A percentile compares a stretch with the other conserved stretches of the same genome.
phyloP scores from a whole-genome alignment of 352 stramenopile species.

The Phytophthora crassamura region DNA sequence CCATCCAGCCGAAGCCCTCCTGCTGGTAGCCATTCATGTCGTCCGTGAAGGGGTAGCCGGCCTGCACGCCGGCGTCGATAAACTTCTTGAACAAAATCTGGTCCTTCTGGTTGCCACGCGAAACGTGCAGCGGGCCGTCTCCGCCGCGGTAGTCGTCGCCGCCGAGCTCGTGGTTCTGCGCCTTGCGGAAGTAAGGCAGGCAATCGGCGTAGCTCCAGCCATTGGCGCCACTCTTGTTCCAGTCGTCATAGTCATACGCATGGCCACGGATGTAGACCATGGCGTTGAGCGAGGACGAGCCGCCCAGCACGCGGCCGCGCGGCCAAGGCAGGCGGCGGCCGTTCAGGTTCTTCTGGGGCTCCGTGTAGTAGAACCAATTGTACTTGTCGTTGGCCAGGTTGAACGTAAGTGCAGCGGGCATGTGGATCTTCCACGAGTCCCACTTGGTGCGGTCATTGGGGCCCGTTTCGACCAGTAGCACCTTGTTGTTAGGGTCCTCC shows the following conservation, averaged over 20 bases:
- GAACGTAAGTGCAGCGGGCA: constrained; percentile 88
- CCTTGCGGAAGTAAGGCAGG: constrained; percentile 90
- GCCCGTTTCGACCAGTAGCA: constrained; percentile 93
- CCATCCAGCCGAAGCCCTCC: constrained; percentile 92
- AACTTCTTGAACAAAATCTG: constrained; percentile 92
- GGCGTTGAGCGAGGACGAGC: constrained; percentile 90
- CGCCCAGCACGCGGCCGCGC: constrained; percentile 87
- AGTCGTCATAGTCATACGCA: constrained; percentile 90
- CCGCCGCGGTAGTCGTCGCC: constrained; percentile 83
- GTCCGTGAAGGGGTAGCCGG: constrained; percentile 87
- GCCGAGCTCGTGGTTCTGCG: constrained; percentile 82
- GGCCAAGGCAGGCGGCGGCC: constrained; percentile 84
- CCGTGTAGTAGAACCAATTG: constrained; percentile 90
- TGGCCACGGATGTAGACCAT: constrained; percentile 93
- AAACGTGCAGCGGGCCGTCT: constrained; percentile 83
- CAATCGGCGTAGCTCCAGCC: constrained; percentile 91
- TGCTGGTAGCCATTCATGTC: constrained; percentile 93
- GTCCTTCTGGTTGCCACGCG: constrained; percentile 73
- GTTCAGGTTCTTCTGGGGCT: constrained; percentile 86
- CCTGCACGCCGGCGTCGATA: constrained; percentile 86
- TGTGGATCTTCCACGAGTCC: constrained; percentile 93
- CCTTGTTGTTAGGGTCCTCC: constrained; percentile 79
- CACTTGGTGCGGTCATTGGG: constrained; percentile 80
- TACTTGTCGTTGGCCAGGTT: constrained; percentile 87
- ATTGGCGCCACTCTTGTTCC: constrained; percentile 68